Base-by-base conservation (phyloP, 768 basidiomycete species). In the Hypholoma sublateritium region DNA sequence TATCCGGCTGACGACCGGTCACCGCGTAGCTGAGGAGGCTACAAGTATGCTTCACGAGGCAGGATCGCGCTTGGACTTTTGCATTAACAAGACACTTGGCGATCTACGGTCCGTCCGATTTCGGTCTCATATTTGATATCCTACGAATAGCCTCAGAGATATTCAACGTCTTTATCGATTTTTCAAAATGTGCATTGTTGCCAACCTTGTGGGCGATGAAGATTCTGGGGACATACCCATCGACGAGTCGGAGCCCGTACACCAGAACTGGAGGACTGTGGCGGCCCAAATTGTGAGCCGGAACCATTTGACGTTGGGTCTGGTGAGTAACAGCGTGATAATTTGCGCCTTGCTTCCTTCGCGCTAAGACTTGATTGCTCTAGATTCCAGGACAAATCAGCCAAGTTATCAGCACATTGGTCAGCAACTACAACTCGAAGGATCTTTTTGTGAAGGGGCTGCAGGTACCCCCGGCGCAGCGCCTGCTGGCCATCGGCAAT, bases 281-380 rank as follows among this genome's bases (percentile, higher is more conserved):
- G 79, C 1, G 95, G 98, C 68, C 87, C 91, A 0, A 88, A 91
- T 58, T 99, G 97, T 97, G 87, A 90, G 44, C 97, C 97, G 0
- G 95, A 98, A 67, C 95, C 97, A 0, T 81, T 95, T 54, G 97
- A 99, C 70, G 97, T 97, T 32, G 97, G 95, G 0, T 92, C 93
- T 55, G 91, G 95, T 95, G 61, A 56, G 77, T 47, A 22, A 3
- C 22, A 24, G 46, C 46, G 6, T 44, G 19, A 11, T 17, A 28
- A 21, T 14, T 14, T 21, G 19, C 19, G 4, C 21, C 22, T 45
- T 17, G 14, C 12, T 25, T 22, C 45, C 46, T 21, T 35, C 28
- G 51, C 36, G 32, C 53, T 53, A 14, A 50, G 16, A 42, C 24
- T 56, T 55, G 14, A 44, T 39, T 25, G 17, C 71, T 22, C 25